These are phyloP conservation scores for Aspergillus affinis DNA, from an alignment of 495 filamentous ascomycete species.

Conservation along the genomic window DNA sequence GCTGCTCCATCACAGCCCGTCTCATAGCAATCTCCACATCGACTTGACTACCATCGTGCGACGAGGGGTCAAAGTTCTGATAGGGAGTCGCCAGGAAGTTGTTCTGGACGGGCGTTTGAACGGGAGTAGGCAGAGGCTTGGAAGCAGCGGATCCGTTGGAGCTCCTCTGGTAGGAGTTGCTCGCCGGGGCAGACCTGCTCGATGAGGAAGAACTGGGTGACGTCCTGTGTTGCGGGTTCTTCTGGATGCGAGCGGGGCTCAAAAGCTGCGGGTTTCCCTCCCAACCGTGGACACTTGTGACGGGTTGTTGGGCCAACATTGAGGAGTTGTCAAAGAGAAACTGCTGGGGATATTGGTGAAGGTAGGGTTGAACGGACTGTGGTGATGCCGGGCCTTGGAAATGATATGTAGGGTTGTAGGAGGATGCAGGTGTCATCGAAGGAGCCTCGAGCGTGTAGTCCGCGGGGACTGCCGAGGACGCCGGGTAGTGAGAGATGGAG, in stretches of 20 bases:
- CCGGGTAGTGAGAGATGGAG: slow-evolving; percentile 34
- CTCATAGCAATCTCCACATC: slow-evolving; percentile 54
- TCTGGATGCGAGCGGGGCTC: slow-evolving; percentile 39
- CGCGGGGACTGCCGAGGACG: slow-evolving; percentile 25
- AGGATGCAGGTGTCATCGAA: slow-evolving; percentile 48
- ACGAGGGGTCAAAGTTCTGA: slow-evolving; percentile 46
- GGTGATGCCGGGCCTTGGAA: slow-evolving; percentile 36
- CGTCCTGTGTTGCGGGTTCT: slow-evolving; percentile 37
- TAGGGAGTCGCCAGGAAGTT: slow-evolving; percentile 46
- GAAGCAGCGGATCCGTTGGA: slow-evolving; percentile 31
- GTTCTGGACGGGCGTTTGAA: slow-evolving; percentile 45
- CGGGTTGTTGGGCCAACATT: slow-evolving; percentile 46
- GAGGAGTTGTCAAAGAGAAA: slow-evolving; percentile 35
- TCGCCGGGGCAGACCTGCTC: slow-evolving; percentile 31
- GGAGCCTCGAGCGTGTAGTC: slow-evolving; percentile 41
- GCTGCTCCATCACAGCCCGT: slow-evolving; percentile 54
- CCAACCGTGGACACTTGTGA: slow-evolving; percentile 42
- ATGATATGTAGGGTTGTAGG: slow-evolving; percentile 45
- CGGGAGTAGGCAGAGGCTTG: slow-evolving; percentile 51
- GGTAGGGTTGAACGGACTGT: slow-evolving; percentile 22
- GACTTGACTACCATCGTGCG: slow-evolving; percentile 42
- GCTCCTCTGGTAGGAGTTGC: slow-evolving; percentile 30
- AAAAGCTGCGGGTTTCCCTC: slow-evolving; percentile 42
- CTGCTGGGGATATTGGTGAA: slow-evolving; percentile 28
- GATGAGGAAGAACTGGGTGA: slow-evolving; percentile 34